Evolutionary conservation across 495 filamentous ascomycete species (phyloP), one percentile per base, ranked within the genome.

Genomic region (Aspergillus wentii): DNA sequence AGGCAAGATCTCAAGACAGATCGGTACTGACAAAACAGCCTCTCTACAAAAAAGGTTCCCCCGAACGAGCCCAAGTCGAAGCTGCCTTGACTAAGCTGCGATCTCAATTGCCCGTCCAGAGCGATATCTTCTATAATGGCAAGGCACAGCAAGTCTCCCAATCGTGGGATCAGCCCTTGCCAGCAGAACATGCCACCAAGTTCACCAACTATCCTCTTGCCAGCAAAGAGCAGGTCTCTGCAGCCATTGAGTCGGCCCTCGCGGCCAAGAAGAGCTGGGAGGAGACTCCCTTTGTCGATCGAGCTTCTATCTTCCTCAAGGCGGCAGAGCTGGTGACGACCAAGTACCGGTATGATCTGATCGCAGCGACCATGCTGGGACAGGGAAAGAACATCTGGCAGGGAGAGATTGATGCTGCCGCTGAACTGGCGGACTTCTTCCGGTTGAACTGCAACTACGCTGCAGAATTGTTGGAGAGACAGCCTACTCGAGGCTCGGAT

Each of bases 311-410:
- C 44, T 97, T 96, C 66, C 74, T 96, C 14, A 94, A 94, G 62
- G 92, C 91, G 2, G 91, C 91, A 11, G 91, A 96, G 61, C 68
- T 97, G 22, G 78, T 95, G 33, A 72, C 83, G 25, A 79, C 75
- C 26, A 95, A 96, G 58, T 96, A 97, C 64, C 78, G 91, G 43
- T 94, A 94, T 57, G 86, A 94, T 32, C 68, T 97, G 36, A 89
- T 95, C 75, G 89, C 92, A 2, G 82, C 87, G 1, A 97, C 91
- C 0, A 95, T 97, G 76, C 69, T 95, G 7, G 91, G 91, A 19
- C 91, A 97, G 59, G 91, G 91, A 33, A 97, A 97, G 72, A 96
- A 95, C 56, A 84, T 86, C 14, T 96, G 89, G 88, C 91, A 97
- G 57, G 91, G 86, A 30, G 91, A 97, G 71, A 95, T 96, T 46